Percentiles rank a stretch among this genome's conserved stretches.
Conservation (phyloP, 2,329 filamentous ascomycete genomes). For the Onygenales sp. region DNA sequence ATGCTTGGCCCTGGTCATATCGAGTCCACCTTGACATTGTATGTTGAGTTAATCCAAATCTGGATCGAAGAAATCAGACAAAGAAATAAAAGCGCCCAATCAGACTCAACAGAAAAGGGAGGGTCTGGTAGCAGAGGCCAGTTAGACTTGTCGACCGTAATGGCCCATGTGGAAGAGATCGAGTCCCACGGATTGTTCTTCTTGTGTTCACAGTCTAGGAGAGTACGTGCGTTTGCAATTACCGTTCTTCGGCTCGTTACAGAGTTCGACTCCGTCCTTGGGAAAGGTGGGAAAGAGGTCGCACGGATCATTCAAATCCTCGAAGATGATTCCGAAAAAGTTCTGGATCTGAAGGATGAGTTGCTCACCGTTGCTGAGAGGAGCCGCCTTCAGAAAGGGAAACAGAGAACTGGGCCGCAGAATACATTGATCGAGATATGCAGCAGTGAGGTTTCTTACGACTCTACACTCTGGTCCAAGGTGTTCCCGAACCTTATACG, state of each 20-base stretch:
- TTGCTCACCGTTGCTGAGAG: constrained; percentile 77
- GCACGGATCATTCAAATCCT: constrained; percentile 83
- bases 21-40: constrained; percentile 83
- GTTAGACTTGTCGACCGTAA: constrained; percentile 76
- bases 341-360: constrained; percentile 87
- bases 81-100: constrained; percentile 64
- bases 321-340: constrained; percentile 75
- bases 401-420: constrained; percentile 72
- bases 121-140: constrained; percentile 62
- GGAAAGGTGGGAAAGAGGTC: constrained; percentile 68
- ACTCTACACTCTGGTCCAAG: constrained; percentile 94
- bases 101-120: constrained; percentile 54
- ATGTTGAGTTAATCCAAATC: constrained; percentile 86
- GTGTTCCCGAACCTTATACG: constrained; percentile 92
- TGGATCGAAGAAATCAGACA: constrained; percentile 96
- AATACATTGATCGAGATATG: constrained; percentile 88
- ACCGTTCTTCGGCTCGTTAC: constrained; percentile 85
- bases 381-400: constrained; percentile 81
- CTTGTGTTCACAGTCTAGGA: constrained; percentile 85
- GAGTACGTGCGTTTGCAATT: constrained; percentile 82
- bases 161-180: constrained; percentile 91
- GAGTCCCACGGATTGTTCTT: constrained; percentile 97
- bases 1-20: constrained; percentile 93
- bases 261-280: constrained; percentile 84
- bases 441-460: constrained; percentile 89